Percentiles rank a stretch among this genome's conserved stretches.
phyloP scores from a whole-genome alignment of 2,329 filamentous ascomycete species.

The Penicillium sp. region DNA sequence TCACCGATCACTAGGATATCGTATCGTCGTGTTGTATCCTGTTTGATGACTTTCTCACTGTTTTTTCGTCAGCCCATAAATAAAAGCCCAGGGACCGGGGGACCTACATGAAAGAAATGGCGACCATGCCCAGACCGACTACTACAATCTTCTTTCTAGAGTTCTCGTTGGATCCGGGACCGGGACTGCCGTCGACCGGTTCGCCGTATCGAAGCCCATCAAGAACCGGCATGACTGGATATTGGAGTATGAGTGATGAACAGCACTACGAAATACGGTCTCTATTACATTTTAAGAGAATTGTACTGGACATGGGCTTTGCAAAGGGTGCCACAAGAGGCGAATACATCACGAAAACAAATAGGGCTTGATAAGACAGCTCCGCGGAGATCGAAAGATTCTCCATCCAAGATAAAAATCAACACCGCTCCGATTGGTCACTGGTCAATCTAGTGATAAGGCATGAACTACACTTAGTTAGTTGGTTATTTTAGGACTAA shows the following conservation, averaged over 20 bases:
- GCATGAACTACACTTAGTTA: background rate
- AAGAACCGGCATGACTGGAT: slow-evolving; percentile 27
- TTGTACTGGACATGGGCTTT: background rate
- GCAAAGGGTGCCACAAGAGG: background rate
- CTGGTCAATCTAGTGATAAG: background rate
- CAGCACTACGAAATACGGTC: slow-evolving; percentile 5
- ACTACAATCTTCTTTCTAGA: slow-evolving; percentile 65
- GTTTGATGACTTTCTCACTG: slow-evolving; percentile 84
- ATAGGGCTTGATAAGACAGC: background rate
- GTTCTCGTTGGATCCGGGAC: slow-evolving; percentile 9
- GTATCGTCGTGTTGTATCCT: slow-evolving; percentile 73
- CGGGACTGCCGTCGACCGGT: slow-evolving; percentile 20
- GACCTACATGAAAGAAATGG: slow-evolving; percentile 76
- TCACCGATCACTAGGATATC: slow-evolving; percentile 82
- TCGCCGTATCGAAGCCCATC: slow-evolving; percentile 26
- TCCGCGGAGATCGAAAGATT: background rate
- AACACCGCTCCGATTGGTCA: background rate
- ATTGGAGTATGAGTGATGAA: background rate
- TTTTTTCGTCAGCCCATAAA: slow-evolving; percentile 3
- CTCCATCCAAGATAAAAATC: background rate
- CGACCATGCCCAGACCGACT: slow-evolving; percentile 88
- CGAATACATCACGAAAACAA: background rate
- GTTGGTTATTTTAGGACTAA: background rate
- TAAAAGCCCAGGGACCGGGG: background rate
- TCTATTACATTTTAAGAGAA: slow-evolving; percentile 9